Conservation (phyloP, 768 basidiomycete species). For the Tricholoma bakamatsutake region DNA sequence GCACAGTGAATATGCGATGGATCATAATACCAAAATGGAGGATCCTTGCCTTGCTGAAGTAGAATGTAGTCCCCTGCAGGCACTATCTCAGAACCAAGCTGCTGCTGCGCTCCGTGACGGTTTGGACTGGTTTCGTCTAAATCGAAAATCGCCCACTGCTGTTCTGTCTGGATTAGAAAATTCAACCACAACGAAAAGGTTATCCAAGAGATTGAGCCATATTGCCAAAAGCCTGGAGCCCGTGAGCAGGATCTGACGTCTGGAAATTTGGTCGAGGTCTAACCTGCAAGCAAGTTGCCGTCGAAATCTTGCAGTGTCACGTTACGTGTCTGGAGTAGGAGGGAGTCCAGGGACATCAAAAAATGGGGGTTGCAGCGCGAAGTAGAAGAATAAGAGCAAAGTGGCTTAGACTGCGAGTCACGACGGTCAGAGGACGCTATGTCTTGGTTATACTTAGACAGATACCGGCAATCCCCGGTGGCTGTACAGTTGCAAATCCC, state of each 20-base stretch:
- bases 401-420: no score
- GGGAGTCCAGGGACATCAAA: neutral
- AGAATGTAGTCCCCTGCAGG: conserved; percentile 11
- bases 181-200: neutral
- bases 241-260: neutral
- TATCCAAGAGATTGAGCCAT: neutral
- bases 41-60: conserved; percentile 8
- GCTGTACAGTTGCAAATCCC: no score
- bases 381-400: no score
- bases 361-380: no score
- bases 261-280: neutral
- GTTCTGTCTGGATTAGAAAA: neutral
- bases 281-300: neutral
- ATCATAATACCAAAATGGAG: neutral
- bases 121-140: conserved; percentile 6
- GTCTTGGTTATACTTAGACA: no score
- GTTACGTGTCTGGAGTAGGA: neutral
- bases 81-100: conserved; percentile 6
- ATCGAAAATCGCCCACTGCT: conserved; percentile 9
- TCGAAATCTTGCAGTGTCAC: neutral
- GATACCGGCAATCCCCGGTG: no score
- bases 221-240: neutral
- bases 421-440: no score
- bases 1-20: conserved; percentile 1
- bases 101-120: conserved; percentile 5